A percentile compares a stretch with the other conserved stretches of the same genome.
Evolutionary conservation across 257 asterid genomes (phyloP).

Genomic region (Rhazya stricta): DNA sequence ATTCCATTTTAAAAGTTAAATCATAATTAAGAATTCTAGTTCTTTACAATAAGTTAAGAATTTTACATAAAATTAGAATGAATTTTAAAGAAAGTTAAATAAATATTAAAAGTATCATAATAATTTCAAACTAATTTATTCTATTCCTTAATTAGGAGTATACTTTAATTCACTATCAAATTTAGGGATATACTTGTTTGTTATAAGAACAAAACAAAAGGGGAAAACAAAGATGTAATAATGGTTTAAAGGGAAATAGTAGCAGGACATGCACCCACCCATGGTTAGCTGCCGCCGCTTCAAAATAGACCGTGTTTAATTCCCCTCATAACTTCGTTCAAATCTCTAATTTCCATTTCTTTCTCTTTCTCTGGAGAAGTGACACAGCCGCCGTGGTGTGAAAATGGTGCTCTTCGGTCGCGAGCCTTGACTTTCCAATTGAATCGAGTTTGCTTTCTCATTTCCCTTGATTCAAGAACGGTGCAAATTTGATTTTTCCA

Average conservation of each 20-base stretch:
- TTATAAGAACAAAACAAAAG: too few relatives aligned
- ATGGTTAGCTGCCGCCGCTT: slow-evolving; percentile 20
- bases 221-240: neutral
- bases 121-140: too few relatives aligned
- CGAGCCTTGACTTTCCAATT: slow-evolving; percentile 18
- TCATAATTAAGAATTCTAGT: too few relatives aligned
- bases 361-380: neutral
- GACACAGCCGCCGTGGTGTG: slow-evolving; percentile 27
- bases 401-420: slow-evolving; percentile 14
- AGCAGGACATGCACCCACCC: neutral
- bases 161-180: too few relatives aligned
- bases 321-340: slow-evolving; percentile 19
- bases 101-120: too few relatives aligned
- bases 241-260: slow-evolving; percentile 20
- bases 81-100: too few relatives aligned
- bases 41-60: too few relatives aligned
- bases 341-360: slow-evolving; percentile 10
- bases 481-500: slow-evolving; percentile 2
- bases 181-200: too few relatives aligned
- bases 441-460: slow-evolving; percentile 29
- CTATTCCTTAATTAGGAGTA: too few relatives aligned
- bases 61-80: too few relatives aligned
- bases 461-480: slow-evolving; percentile 25
- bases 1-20: too few relatives aligned
- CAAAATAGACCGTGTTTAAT: slow-evolving; percentile 2